Evolutionary conservation across 805 yeast genomes (phyloP), one percentile per base, ranked within the genome.

Genomic region (Cyberlindnera mycetangii): DNA sequence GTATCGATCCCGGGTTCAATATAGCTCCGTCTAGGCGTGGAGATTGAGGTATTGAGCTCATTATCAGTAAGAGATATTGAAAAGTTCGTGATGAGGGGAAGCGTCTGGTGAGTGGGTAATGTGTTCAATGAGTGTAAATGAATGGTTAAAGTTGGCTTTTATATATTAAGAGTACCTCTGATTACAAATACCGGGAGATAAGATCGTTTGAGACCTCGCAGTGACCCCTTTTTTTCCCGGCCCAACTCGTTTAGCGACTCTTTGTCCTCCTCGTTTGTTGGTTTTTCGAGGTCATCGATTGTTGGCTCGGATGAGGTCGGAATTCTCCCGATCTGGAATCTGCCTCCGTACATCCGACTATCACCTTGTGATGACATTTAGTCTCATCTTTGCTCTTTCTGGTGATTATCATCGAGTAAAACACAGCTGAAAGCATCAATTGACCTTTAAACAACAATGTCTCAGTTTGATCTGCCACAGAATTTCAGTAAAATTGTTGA

Each of bases 1-100:
- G 69, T 37, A 71, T 70, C 12, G 75, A 63, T 2, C 73, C 74
- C 1, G 77, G 77, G 47, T 68, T 59, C 27, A 43, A 48, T 16
- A 59, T 57, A 15, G 49, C 49, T 33, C 38, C 45, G 15, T 49
- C 52, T 24, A 58, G 35, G 14, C 33, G 31, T 4, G 49, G 43
- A 5, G 54, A 42, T 14, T 20, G 39, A 8, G 52, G 43, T 25
- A 34, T 20, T 2, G 41, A 19, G 14, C 41, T 12, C 18, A 32
- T 39, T 31, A 20, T 44, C 25, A 22, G 25, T 22, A 10, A 15
- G 9, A 30, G 11, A 15, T 10, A 30, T n/a, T n/a, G n/a, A n/a
- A n/a, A n/a, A n/a, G n/a, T n/a, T n/a, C n/a, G n/a, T n/a, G n/a
- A n/a, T n/a, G n/a, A n/a, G n/a, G n/a, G n/a, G n/a, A n/a, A n/a